Evolutionary conservation across 208 protist species (phyloP), one percentile per base, ranked within the genome.

Genomic region (Crithidia expoeki): DNA sequence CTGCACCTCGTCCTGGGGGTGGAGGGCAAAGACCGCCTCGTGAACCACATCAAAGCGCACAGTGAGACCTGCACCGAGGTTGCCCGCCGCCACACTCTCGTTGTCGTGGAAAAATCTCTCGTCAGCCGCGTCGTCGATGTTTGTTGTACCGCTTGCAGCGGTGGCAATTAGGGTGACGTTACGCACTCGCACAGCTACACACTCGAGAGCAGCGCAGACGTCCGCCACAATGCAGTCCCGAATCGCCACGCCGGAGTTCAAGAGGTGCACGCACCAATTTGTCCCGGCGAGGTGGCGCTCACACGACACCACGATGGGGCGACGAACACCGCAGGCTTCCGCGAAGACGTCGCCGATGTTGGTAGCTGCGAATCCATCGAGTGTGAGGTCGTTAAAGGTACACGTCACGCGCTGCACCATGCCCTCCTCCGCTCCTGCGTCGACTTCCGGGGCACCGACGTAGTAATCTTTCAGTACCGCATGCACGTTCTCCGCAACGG

Each of bases 11-110:
- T 52, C 68, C 14, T 72, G 42, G 1, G 74, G 61, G 33, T 70
- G 52, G 36, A 53, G 25, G 16, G 56, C 34, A 10, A 68, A 58
- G 19, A 62, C 62, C 0, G 57, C 42, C 47, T 79, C 66, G 51
- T 74, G 68, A 1, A 79, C 42, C 6, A 80, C 34, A 36, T 80
- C 74, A 27, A 61, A 74, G 50, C 52, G 9, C 1, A 80, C 36
- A 19, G 51, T 19, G 2, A 80, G 68, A 21, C 74, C 42, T 30
- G 32, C 58, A 33, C 2, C 27, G 17, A 56, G 5, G 59, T 38
- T 27, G 23, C 47, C 16, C 0, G 53, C 27, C 53, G 53, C 42
- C 32, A 47, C 5, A 17, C 42, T 47, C 14, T 9, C 42, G 42
- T 9, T 47, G 42, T 47, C 42, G 16, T 9, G 42, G 32, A 25